Base-by-base conservation (phyloP, 2,329 filamentous ascomycete genomes). In the Xylaria arbuscula region DNA sequence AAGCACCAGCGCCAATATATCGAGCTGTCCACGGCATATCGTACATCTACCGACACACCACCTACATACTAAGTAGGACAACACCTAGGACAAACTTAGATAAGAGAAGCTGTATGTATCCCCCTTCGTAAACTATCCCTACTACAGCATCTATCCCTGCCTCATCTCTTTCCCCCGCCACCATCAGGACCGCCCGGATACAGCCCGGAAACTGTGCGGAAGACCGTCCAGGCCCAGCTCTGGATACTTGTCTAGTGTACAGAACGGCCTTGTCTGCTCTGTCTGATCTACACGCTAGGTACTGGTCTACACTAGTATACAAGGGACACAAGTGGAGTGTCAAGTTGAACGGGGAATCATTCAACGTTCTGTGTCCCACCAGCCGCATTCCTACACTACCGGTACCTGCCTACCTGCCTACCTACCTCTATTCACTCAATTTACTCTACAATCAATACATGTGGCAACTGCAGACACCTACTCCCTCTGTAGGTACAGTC, bases 281-380 rank as follows among this genome's bases (percentile, higher is more conserved):
- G 32, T 24, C 47, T 50, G 8, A 1, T 28, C 2, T 50, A 24
- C 47, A 28, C n/a, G 17, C 5, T 28, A n/a, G n/a, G n/a, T n/a
- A 2, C 47, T 50, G 7, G 11, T 2, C 47, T 50, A 28, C 47
- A 28, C 28, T 28, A 28, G 28, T 28, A 28, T 28, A 28, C 5
- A 28, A 28, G 28, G 28, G 2, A 28, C 5, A 28, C 28, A 28
- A 28, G 28, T 28, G 28, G 28, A 5, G 5, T 28, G 28, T 28
- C 47, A 15, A 28, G 47, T 13, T 19, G 15, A 10, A 13, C 9
- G 19, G n/a, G 19, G 4, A 28, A 15, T 13, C 19, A 4, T 19
- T 13, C 47, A 50, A 50, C 47, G 54, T 42, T 64, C 34, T 19
- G 22, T 32, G 22, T 59, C 22, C 62, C 58, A 34, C 58, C 50